phyloP scores from a whole-genome alignment of 768 basidiomycete genomes.

The Russula griseocarnosa region DNA sequence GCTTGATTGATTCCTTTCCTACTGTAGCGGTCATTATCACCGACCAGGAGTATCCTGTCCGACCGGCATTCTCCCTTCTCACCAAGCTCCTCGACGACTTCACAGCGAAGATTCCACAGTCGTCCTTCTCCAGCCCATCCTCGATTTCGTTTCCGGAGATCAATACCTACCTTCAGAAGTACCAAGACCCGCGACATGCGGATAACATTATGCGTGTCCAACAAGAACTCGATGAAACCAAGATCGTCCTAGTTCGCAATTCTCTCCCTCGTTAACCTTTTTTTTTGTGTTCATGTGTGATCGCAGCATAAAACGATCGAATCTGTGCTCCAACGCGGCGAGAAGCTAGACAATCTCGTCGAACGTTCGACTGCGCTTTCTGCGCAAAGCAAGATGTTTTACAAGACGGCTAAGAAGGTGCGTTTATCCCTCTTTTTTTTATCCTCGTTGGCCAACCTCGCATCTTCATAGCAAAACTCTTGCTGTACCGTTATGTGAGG shows the following conservation, averaged over 20 bases:
- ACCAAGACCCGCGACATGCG: conserved; percentile 95
- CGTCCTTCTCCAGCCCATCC: conserved; percentile 59
- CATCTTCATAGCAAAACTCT: conserved; percentile 74
- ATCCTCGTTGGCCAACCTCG: background rate
- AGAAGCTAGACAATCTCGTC: conserved; percentile 93
- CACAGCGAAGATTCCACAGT: conserved; percentile 68
- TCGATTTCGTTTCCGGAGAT: conserved; percentile 75
- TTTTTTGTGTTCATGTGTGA: background rate
- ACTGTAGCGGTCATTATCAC: conserved; percentile 81
- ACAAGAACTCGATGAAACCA: conserved; percentile 97
- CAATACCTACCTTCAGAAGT: conserved; percentile 77
- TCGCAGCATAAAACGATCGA: conserved; percentile 98
- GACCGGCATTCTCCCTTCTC: conserved; percentile 92
- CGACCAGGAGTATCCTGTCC: conserved; percentile 93
- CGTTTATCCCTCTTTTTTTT: conserved; percentile 26
- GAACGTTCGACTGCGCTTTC: conserved; percentile 89
- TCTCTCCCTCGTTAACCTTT: background rate
- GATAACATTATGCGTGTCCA: conserved; percentile 99
- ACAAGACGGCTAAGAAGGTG: conserved; percentile 99
- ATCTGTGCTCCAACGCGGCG: conserved; percentile 90
- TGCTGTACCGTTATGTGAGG: conserved; percentile 82
- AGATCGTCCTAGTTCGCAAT: conserved; percentile 84
- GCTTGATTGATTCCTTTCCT: conserved; percentile 7
- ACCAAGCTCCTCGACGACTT: conserved; percentile 94
- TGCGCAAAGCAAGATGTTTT: conserved; percentile 94